These are phyloP conservation scores for Zoysia japonica DNA, from an alignment of 176 grass and related monocot genomes.

Conservation along the genomic window DNA sequence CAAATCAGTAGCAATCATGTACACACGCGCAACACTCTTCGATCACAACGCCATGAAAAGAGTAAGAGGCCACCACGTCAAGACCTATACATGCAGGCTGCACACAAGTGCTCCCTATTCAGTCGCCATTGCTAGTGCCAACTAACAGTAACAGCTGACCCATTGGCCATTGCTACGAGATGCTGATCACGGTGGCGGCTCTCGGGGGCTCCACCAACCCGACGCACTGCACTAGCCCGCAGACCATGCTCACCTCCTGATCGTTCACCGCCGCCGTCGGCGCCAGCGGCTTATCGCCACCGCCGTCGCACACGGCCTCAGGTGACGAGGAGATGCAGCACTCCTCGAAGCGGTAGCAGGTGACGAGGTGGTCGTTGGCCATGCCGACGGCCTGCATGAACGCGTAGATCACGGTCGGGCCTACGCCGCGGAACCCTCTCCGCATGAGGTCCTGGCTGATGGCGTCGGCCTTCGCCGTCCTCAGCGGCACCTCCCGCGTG, in stretches of 20 bases:
- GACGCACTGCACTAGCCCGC: constrained; percentile 41
- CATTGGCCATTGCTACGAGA: constrained; percentile 41
- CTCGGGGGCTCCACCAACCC: constrained; percentile 32
- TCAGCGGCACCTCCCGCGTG: constrained; percentile 75
- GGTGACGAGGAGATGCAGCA: constrained; percentile 35
- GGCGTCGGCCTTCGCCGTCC: constrained; percentile 81
- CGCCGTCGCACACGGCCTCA: background rate
- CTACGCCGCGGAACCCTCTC: constrained; percentile 77
- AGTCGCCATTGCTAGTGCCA: background rate
- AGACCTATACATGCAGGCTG: background rate
- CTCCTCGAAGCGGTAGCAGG: constrained; percentile 75
- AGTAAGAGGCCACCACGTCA: background rate
- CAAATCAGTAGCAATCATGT: constrained; percentile 9
- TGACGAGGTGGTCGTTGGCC: constrained; percentile 86
- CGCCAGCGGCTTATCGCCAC: background rate
- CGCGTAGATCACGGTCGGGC: constrained; percentile 88
- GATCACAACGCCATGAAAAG: background rate
- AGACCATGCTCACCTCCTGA: constrained; percentile 38
- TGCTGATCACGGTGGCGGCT: constrained; percentile 41
- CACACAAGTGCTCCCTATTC: constrained; percentile 13
- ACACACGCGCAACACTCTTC: background rate
- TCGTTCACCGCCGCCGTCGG: background rate
- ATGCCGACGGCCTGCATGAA: constrained; percentile 98
- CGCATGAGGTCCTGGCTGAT: constrained; percentile 87
- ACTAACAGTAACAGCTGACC: background rate